Evolutionary conservation across 768 basidiomycete genomes (phyloP).

Genomic region (Termitomyces sp.): DNA sequence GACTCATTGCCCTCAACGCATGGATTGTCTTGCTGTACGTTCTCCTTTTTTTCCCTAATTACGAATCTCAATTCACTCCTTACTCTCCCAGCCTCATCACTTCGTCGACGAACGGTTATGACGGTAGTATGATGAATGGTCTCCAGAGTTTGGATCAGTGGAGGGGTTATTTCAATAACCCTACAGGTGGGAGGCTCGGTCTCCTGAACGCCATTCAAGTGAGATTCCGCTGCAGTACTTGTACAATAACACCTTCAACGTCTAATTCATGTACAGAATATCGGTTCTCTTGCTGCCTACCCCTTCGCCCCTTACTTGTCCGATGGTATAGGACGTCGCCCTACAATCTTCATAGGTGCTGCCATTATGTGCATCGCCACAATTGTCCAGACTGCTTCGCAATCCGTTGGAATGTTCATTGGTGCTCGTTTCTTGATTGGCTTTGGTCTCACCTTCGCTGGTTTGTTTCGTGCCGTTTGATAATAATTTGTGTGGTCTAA

Average conservation of each 20-base stretch:
- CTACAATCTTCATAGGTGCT: conserved; percentile 63
- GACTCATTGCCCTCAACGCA: conserved; percentile 55
- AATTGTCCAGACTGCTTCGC: conserved; percentile 65
- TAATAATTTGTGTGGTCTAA: neutral
- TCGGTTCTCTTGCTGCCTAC: conserved; percentile 61
- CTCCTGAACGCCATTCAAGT: conserved; percentile 74
- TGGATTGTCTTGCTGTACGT: conserved; percentile 67
- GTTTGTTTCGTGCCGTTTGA: conserved; percentile 21
- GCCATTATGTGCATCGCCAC: conserved; percentile 65
- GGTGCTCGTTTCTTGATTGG: conserved; percentile 76
- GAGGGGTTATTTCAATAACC: conserved; percentile 54
- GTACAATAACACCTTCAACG: neutral
- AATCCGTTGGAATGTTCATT: conserved; percentile 74
- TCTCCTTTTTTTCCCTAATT: neutral
- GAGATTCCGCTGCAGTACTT: conserved; percentile 11
- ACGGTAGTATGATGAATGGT: conserved; percentile 79
- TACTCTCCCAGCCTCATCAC: conserved; percentile 55
- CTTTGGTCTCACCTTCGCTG: conserved; percentile 70
- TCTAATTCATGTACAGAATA: conserved; percentile 38
- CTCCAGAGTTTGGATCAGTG: conserved; percentile 65
- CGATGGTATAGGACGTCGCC: conserved; percentile 66
- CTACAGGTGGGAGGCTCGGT: conserved; percentile 53
- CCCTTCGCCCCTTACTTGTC: conserved; percentile 69
- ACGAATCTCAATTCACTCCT: neutral
- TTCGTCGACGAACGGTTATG: conserved; percentile 71